Percentiles rank a stretch among this genome's conserved stretches.
These are phyloP conservation scores for Monosporozyma unispora DNA, from an alignment of 805 yeast species.

Conservation along the genomic window DNA sequence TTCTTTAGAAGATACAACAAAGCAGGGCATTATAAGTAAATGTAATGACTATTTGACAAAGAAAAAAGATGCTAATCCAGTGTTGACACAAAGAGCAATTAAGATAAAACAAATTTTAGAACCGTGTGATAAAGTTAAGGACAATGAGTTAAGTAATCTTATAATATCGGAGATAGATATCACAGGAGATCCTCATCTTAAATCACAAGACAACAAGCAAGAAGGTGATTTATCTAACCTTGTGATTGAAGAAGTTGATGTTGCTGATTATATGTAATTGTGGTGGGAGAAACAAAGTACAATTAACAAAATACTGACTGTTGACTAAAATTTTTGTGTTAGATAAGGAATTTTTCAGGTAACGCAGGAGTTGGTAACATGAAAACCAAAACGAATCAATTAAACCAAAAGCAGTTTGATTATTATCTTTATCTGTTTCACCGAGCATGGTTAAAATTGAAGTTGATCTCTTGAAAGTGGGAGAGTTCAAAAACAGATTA, in stretches of 20 bases:
- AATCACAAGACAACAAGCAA: background rate
- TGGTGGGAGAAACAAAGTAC: too few relatives aligned
- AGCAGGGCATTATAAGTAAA: slow-evolving; percentile 5
- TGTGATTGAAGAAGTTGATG: slow-evolving; percentile 6
- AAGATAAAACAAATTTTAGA: slow-evolving; percentile 16
- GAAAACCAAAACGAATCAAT: too few relatives aligned
- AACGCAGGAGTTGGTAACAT: too few relatives aligned
- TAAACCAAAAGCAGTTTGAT: too few relatives aligned
- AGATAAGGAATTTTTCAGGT: too few relatives aligned
- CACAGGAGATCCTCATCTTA: background rate
- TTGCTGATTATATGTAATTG: background rate
- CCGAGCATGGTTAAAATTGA: too few relatives aligned
- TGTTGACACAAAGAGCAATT: background rate
- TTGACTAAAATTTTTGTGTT: too few relatives aligned
- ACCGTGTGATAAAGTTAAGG: slow-evolving; percentile 6
- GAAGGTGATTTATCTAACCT: slow-evolving; percentile 4
- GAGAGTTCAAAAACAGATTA: too few relatives aligned
- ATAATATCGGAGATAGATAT: slow-evolving; percentile 5
- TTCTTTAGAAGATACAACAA: slow-evolving; percentile 4
- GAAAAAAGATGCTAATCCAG: background rate
- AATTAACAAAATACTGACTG: too few relatives aligned
- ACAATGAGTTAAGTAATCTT: slow-evolving; percentile 5
- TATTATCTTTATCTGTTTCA: too few relatives aligned
- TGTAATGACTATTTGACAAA: slow-evolving; percentile 12
- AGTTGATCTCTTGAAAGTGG: too few relatives aligned